Percentiles rank a stretch among this genome's conserved stretches.
Conservation (phyloP, 805 yeast genomes). For the Komagataella mondaviorum region DNA sequence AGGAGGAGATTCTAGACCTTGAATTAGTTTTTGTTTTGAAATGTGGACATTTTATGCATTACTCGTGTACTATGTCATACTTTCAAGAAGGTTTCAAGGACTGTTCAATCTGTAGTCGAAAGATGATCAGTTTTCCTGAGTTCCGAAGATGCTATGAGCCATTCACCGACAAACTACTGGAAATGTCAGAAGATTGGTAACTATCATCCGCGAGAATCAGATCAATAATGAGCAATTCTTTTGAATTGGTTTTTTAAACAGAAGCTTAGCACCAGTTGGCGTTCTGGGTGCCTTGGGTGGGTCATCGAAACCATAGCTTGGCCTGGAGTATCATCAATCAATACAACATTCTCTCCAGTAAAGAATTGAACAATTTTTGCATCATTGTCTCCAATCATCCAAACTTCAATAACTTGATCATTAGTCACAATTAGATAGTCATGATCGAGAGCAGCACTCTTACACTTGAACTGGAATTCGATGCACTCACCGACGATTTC, state of each 20-base stretch:
- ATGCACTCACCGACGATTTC: conserved; percentile 25
- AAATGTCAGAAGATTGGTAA: not conserved
- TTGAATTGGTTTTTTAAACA: conserved; percentile 4
- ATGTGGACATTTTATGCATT: not conserved
- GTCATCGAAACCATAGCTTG: conserved; percentile 34
- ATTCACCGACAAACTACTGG: not conserved
- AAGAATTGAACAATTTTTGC: conserved; percentile 51
- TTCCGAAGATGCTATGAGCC: not conserved
- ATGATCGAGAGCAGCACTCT: conserved; percentile 25
- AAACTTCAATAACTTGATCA: conserved; percentile 58
- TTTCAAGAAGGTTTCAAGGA: not conserved
- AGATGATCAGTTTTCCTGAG: not conserved
- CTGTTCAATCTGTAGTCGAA: not conserved
- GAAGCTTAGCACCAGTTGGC: conserved; percentile 43
- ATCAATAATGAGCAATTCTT: not conserved
- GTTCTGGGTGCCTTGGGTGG: conserved; percentile 49
- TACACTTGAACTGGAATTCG: conserved; percentile 27
- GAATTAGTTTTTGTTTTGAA: not conserved
- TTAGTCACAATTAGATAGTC: conserved; percentile 41
- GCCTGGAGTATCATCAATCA: conserved; percentile 20
- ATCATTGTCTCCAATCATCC: conserved; percentile 37
- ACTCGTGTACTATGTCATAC: not conserved
- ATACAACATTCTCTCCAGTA: conserved; percentile 49
- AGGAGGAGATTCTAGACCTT: not conserved
- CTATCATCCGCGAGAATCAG: not conserved